phyloP scores from a whole-genome alignment of 805 yeast genomes.

The Nakazawaea siamensis region DNA sequence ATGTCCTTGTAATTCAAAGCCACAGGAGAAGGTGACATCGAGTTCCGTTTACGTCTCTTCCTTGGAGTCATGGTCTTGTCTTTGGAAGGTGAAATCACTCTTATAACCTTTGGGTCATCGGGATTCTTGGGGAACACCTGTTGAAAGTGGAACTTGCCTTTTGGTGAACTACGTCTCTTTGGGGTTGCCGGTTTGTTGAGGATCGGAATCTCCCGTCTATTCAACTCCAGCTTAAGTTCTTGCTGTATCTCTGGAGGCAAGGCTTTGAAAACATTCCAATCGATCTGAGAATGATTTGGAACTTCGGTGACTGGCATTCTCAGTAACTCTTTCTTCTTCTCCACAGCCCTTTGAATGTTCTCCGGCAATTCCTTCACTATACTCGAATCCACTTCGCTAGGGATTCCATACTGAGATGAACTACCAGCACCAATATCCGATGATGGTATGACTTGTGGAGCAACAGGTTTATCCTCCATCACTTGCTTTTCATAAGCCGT shows the following conservation, averaged over 20 bases:
- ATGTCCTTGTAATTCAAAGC: not conserved
- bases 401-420: slow-evolving; percentile 15
- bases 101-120: slow-evolving; percentile 2
- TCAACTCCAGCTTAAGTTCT: slow-evolving; percentile 50
- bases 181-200: slow-evolving; percentile 2
- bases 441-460: not conserved
- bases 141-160: slow-evolving; percentile 13
- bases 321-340: slow-evolving; percentile 11
- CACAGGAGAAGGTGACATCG: not conserved
- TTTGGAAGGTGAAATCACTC: slow-evolving; percentile 7
- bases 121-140: slow-evolving; percentile 14
- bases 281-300: slow-evolving; percentile 22
- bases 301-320: slow-evolving; percentile 11
- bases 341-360: slow-evolving; percentile 11
- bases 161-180: not conserved
- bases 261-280: slow-evolving; percentile 54
- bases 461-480: not conserved
- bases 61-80: slow-evolving; percentile 1
- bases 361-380: slow-evolving; percentile 19
- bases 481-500: not conserved
- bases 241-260: slow-evolving; percentile 59
- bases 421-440: not conserved
- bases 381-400: slow-evolving; percentile 20
- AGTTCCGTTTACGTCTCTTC: not conserved
- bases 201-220: slow-evolving; percentile 26